Evolutionary conservation across 1,139 yeast species (phyloP).

Genomic region (Hyphopichia pseudoburtonii): DNA sequence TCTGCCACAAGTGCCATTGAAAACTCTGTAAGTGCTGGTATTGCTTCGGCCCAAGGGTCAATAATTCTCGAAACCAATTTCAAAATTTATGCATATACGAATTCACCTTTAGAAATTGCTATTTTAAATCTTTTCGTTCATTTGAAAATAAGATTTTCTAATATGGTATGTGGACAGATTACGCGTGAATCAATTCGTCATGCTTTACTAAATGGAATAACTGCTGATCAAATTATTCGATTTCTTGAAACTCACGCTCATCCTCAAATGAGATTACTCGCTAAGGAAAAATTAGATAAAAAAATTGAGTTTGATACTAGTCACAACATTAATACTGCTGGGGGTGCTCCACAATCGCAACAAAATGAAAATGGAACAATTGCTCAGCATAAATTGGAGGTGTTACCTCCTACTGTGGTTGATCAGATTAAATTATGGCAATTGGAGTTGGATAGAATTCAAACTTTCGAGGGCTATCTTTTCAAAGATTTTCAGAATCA

Average conservation of each 20-base stretch:
- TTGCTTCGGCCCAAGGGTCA: constrained; percentile 51
- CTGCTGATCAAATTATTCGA: constrained; percentile 90
- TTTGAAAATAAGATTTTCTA: constrained; percentile 78
- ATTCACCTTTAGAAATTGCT: constrained; percentile 94
- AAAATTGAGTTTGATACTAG: constrained; percentile 65
- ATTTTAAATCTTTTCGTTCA: constrained; percentile 85
- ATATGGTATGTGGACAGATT: constrained; percentile 90
- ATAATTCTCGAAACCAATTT: constrained; percentile 91
- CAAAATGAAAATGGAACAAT: constrained; percentile 20
- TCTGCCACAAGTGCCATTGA: neutral
- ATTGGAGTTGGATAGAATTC: constrained; percentile 88
- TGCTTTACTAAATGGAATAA: constrained; percentile 85
- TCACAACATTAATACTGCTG: constrained; percentile 53
- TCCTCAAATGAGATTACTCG: constrained; percentile 78
- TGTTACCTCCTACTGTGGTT: constrained; percentile 91
- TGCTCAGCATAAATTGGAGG: constrained; percentile 52
- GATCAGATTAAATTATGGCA: constrained; percentile 98
- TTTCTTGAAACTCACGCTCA: constrained; percentile 92
- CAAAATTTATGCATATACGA: constrained; percentile 89
- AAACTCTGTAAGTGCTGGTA: constrained; percentile 12
- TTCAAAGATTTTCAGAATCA: constrained; percentile 82
- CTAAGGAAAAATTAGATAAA: constrained; percentile 66
- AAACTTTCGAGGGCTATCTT: constrained; percentile 82
- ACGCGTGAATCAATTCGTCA: constrained; percentile 88
- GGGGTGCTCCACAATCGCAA: constrained; percentile 41